Evolutionary conservation across 768 basidiomycete species (phyloP).

Genomic region (Xanthoconium stramineum): DNA sequence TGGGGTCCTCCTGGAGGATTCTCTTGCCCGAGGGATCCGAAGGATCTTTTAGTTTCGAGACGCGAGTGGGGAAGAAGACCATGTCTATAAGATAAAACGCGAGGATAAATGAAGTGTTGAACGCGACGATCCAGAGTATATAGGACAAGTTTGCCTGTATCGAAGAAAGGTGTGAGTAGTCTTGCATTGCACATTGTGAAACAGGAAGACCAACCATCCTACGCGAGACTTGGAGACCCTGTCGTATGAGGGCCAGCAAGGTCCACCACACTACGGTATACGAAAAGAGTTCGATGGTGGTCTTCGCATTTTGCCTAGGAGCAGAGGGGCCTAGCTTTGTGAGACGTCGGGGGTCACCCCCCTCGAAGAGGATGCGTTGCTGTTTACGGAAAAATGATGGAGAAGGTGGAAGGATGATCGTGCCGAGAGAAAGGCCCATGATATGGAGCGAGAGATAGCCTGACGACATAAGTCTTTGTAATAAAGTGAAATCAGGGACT

Average conservation of each 20-base stretch:
- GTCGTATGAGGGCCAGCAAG: constrained; percentile 39
- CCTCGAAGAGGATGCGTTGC: constrained; percentile 25
- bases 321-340: constrained; percentile 18
- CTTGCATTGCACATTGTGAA: not conserved
- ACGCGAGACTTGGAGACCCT: constrained; percentile 50
- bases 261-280: constrained; percentile 82
- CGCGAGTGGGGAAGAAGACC: constrained; percentile 53
- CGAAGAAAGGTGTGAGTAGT: constrained; percentile 1
- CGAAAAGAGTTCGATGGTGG: constrained; percentile 69
- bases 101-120: constrained; percentile 82
- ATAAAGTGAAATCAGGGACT: not conserved
- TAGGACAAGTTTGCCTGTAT: constrained; percentile 85
- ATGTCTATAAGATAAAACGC: constrained; percentile 79
- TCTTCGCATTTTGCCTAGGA: constrained; percentile 66
- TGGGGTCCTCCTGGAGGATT: constrained; percentile 26
- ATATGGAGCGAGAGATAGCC: constrained; percentile 92
- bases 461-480: constrained; percentile 22
- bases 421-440: constrained; percentile 79
- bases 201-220: constrained; percentile 47
- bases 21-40: constrained; percentile 23
- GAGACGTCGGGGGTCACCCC: not conserved
- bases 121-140: constrained; percentile 84
- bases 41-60: constrained; percentile 25
- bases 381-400: constrained; percentile 68
- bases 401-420: constrained; percentile 73